Base-by-base conservation (phyloP, 2,329 filamentous ascomycete genomes). In the Magnaporthiopsis rhizophila region DNA sequence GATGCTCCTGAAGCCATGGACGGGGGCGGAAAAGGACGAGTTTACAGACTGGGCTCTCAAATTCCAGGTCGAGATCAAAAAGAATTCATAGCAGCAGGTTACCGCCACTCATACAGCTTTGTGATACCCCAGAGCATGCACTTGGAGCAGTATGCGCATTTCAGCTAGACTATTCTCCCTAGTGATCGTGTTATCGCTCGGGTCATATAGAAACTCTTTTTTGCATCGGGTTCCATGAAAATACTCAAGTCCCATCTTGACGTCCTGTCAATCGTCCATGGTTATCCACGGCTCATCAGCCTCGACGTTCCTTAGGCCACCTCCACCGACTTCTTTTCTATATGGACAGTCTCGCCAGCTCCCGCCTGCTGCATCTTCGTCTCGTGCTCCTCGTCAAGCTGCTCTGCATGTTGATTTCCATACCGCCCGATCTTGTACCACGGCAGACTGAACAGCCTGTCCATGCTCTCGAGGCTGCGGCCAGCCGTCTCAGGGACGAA, bases 31-130 rank as follows among this genome's bases (percentile, higher is more conserved):
- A 60, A 80, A 84, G 24, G 92, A 97, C 70, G 90, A 89, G 70
- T 96, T 96, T 71, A 89, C 87, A 0, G 79, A 83, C 21, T 96
- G 92, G 92, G 86, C 83, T n/a, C 79, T 78, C 13, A 83, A 81
- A 67, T 86, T 86, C 67, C 62, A 63, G n/a, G 53, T 30, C n/a
- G 50, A 63, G 56, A 63, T 63, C 30, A 63, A 53, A 28, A 63
- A 63, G 45, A 53, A 24, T 24, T n/a, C 45, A 24, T 53, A 53
- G 45, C 45, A 21, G n/a, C 45, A n/a, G 45, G 45, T 53, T 24
- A 53, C 18, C n/a, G 18, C 2, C 5, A 21, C 21, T 6, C 45
- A 24, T n/a, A 7, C n/a, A n/a, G 45, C 45, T 53, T 53, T 53
- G 11, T 53, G 45, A 53, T 53, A 53, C 45, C 21, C 45, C 21